Evolutionary conservation across 129 eudicot species (phyloP).

Genomic region (Apium graveolens): DNA sequence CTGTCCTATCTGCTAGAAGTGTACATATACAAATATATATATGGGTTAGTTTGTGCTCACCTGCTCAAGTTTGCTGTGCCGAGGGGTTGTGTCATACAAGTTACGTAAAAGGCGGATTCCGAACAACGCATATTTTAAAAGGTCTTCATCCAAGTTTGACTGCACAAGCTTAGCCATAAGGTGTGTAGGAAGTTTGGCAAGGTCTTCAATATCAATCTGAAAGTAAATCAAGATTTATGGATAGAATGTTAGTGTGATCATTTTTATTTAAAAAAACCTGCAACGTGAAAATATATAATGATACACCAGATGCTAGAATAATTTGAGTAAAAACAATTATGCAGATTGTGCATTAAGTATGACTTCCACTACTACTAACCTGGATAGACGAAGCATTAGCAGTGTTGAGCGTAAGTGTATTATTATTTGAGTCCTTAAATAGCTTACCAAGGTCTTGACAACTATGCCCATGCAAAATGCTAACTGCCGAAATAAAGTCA

Average conservation of each 20-base stretch:
- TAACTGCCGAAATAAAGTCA: constrained; percentile 66
- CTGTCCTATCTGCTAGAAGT: background rate
- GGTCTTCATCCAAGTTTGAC: constrained; percentile 49
- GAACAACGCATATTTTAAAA: constrained; percentile 55
- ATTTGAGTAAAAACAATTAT: background rate
- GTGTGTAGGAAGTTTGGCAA: constrained; percentile 62
- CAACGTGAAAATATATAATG: background rate
- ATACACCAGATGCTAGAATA: background rate
- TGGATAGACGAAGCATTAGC: constrained; percentile 52
- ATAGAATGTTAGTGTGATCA: background rate
- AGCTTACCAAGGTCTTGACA: constrained; percentile 57
- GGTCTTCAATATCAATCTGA: constrained; percentile 70
- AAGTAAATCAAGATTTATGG: constrained; percentile 6
- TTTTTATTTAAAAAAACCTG: background rate
- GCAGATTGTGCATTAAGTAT: background rate
- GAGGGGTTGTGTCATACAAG: constrained; percentile 71
- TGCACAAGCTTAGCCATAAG: constrained; percentile 56
- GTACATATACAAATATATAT: background rate
- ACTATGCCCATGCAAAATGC: constrained; percentile 44
- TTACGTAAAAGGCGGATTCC: constrained; percentile 65
- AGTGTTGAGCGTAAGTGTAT: constrained; percentile 28
- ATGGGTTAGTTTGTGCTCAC: constrained; percentile 25
- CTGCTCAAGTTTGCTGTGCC: constrained; percentile 68
- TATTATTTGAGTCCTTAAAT: constrained; percentile 59
- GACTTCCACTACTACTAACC: constrained; percentile 26